Conservation (phyloP, 2,329 filamentous ascomycete species). For the Clonostachys solani region DNA sequence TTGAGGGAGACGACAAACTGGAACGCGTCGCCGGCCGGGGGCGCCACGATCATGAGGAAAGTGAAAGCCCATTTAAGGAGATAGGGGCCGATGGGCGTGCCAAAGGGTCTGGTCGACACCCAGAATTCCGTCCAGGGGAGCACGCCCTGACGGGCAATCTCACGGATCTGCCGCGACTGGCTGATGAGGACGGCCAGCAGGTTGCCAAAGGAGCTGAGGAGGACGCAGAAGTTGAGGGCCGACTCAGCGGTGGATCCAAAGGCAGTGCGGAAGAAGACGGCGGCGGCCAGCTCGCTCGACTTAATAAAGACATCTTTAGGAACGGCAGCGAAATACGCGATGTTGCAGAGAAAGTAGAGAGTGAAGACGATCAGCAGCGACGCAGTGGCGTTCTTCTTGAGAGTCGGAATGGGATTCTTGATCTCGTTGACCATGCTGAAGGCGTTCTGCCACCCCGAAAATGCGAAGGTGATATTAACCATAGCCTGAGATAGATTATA, state of each 20-base stretch:
- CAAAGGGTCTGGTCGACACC: conserved; percentile 62
- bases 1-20: conserved; percentile 71
- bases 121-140: conserved; percentile 58
- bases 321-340: conserved; percentile 59
- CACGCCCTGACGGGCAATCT: conserved; percentile 68
- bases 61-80: conserved; percentile 67
- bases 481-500: conserved; percentile 41
- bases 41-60: conserved; percentile 59
- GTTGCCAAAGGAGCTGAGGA: conserved; percentile 64
- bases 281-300: conserved; percentile 64
- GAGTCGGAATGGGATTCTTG: conserved; percentile 60
- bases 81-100: conserved; percentile 62
- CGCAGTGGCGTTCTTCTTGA: conserved; percentile 56
- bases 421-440: conserved; percentile 72
- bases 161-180: conserved; percentile 65
- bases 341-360: conserved; percentile 64
- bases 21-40: conserved; percentile 63
- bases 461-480: conserved; percentile 67
- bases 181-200: conserved; percentile 71
- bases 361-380: conserved; percentile 58
- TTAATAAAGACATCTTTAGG: conserved; percentile 62
- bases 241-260: conserved; percentile 58
- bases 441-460: conserved; percentile 60
- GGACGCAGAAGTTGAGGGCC: conserved; percentile 60
- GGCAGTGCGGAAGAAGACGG: conserved; percentile 60